phyloP scores from a whole-genome alignment of 169 alveolate species.

The Fabrea salina region DNA sequence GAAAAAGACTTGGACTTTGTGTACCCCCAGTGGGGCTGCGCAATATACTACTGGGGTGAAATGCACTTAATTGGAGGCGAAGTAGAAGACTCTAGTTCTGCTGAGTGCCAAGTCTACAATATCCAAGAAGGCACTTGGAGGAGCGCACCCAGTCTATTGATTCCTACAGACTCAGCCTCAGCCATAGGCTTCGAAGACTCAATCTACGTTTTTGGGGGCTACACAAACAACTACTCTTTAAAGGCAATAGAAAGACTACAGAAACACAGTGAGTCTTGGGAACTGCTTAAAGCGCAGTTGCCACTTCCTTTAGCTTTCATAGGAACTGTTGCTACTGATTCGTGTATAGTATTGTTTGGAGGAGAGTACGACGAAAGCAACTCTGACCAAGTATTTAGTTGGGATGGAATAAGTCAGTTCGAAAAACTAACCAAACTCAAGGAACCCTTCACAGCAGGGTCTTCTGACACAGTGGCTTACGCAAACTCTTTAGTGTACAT shows the following conservation, averaged over 20 bases:
- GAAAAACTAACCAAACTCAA: neutral
- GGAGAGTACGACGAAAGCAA: neutral
- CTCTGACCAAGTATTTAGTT: slow-evolving; percentile 16
- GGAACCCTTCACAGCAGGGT: neutral
- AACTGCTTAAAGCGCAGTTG: neutral
- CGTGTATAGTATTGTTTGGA: neutral
- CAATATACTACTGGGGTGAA: neutral
- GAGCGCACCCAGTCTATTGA: neutral
- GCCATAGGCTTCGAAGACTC: neutral
- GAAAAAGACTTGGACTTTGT: neutral
- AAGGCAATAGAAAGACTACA: neutral
- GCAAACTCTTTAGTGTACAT: neutral
- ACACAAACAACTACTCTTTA: neutral
- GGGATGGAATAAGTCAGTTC: neutral
- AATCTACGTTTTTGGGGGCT: slow-evolving; percentile 23
- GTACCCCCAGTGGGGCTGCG: neutral
- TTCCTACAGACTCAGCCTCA: neutral
- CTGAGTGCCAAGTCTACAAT: neutral
- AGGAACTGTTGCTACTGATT: neutral
- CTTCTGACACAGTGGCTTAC: neutral
- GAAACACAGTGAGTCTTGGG: neutral
- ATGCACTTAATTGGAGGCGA: slow-evolving; percentile 12
- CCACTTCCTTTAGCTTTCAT: slow-evolving; percentile 2
- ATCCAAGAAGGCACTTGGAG: neutral
- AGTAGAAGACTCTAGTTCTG: neutral